Evolutionary conservation across 306 rosid species (phyloP).

Genomic region (Ormosia semicastrata): DNA sequence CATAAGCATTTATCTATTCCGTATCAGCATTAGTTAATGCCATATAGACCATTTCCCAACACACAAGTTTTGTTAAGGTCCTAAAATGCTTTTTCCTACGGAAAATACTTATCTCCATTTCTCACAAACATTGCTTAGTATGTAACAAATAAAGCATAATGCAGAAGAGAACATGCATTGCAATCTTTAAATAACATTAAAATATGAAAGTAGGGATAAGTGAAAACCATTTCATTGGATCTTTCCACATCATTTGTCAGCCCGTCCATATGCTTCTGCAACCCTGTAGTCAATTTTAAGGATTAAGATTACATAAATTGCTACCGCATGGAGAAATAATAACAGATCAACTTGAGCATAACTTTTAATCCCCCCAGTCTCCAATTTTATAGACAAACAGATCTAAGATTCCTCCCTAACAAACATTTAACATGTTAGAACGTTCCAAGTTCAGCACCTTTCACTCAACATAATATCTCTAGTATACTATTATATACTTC

Average conservation of each 20-base stretch:
- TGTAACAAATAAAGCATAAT: neutral
- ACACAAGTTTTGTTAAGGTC: neutral
- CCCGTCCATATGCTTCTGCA: constrained; percentile 79
- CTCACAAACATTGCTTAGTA: neutral
- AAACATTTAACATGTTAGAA: neutral
- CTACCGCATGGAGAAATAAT: neutral
- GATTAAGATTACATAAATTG: constrained; percentile 25
- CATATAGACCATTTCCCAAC: neutral
- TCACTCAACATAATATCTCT: neutral
- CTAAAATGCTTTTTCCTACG: neutral
- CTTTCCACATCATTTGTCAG: constrained; percentile 88
- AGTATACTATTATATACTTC: neutral
- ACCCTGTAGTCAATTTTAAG: constrained; percentile 46
- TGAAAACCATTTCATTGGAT: constrained; percentile 82
- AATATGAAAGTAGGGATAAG: constrained; percentile 28
- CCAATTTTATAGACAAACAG: constrained; percentile 1
- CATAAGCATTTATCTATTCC: too few species aligned
- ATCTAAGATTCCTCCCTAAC: neutral
- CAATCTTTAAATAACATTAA: neutral
- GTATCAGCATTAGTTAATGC: neutral
- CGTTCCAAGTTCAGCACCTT: neutral
- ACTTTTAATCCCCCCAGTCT: neutral
- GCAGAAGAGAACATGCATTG: neutral
- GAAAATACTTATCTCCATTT: neutral
- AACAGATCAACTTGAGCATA: neutral